Evolutionary conservation across 169 alveolate species (phyloP), one percentile per base, ranked within the genome.

Genomic region (Plasmodium gonderi): DNA sequence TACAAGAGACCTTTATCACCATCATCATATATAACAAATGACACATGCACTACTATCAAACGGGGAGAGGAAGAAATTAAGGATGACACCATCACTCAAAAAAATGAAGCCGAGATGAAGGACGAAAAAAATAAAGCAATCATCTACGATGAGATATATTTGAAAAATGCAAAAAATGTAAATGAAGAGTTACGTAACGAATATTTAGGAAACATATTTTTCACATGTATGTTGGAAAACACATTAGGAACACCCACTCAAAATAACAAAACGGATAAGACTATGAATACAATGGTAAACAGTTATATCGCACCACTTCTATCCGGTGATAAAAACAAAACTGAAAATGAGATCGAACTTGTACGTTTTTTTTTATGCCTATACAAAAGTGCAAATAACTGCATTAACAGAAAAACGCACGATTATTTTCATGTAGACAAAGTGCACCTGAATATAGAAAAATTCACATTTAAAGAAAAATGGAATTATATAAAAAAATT

Each of bases 381-480:
- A 20, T 75, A 75, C 54, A 54, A 44, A 77, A 17, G 29, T 3
- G 90, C 90, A 7, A 49, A 31, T 78, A 79, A 49, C 45, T 90
- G 80, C 36, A 45, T 90, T 20, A 54, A 79, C 20, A 45, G 33
- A 26, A 90, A 78, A 67, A 90, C 33, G 36, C 26, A 40, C 74
- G 94, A 90, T 72, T 90, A 90, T 60, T 65, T 90, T 49, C 94
- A 90, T 79, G 91, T 90, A 7, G 94, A 90, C 20, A 90, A 90
- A 67, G 49, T 90, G 14, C 81, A 90, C 26, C 80, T 90, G 51
- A 79, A 74, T 90, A 90, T 90, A 23, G 94, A 90, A 64, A 90
- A 54, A 45, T 90, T 38, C 74, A 49, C 90, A 31, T 67, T 31
- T 60, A 72, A 51, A 36, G 90, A 78, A 49, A 90, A 90, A 77